phyloP scores from a whole-genome alignment of 305 asterid species.

The Lippia alba region DNA sequence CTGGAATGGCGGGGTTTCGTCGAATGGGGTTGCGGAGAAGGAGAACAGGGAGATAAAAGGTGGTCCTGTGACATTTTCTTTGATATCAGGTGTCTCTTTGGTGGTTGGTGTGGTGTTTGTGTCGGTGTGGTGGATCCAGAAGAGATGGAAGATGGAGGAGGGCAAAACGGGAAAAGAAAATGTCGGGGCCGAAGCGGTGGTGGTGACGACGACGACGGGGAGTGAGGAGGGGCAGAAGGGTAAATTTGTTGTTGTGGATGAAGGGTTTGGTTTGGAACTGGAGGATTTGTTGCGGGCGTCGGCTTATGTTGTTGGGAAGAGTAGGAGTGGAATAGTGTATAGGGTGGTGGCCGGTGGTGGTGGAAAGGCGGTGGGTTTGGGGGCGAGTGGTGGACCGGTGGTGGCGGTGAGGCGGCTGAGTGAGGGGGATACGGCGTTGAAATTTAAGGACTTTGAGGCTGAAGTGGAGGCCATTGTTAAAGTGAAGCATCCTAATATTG shows the following conservation, averaged over 20 bases:
- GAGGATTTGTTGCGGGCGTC: conserved; percentile 98
- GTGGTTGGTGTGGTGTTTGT: conserved; percentile 61
- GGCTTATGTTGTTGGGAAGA: conserved; percentile 94
- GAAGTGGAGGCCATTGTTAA: conserved; percentile 83
- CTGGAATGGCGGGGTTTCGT: conserved; percentile 40
- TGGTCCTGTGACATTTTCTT: conserved; percentile 56
- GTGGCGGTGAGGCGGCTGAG: conserved; percentile 91
- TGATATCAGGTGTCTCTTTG: conserved; percentile 63
- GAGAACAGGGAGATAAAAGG: conserved; percentile 43
- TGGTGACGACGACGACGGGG: conserved; percentile 33
- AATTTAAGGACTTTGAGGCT: conserved; percentile 82
- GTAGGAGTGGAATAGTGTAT: conserved; percentile 90
- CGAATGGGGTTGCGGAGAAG: conserved; percentile 45
- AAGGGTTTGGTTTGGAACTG: conserved; percentile 77
- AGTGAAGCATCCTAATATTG: conserved; percentile 83
- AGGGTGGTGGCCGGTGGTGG: conserved; percentile 82
- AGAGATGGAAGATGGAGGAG: conserved; percentile 56
- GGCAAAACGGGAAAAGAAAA: conserved; percentile 52
- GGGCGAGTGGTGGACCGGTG: conserved; percentile 44
- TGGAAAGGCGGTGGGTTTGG: conserved; percentile 43
- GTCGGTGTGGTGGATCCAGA: conserved; percentile 61
- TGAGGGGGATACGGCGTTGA: conserved; percentile 72
- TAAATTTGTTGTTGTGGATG: conserved; percentile 71
- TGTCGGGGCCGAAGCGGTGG: conserved; percentile 44
- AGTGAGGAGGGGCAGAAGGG: conserved; percentile 80